Evolutionary conservation across 2,329 filamentous ascomycete genomes (phyloP), one percentile per base, ranked within the genome.

Genomic region (Claviceps monticola): DNA sequence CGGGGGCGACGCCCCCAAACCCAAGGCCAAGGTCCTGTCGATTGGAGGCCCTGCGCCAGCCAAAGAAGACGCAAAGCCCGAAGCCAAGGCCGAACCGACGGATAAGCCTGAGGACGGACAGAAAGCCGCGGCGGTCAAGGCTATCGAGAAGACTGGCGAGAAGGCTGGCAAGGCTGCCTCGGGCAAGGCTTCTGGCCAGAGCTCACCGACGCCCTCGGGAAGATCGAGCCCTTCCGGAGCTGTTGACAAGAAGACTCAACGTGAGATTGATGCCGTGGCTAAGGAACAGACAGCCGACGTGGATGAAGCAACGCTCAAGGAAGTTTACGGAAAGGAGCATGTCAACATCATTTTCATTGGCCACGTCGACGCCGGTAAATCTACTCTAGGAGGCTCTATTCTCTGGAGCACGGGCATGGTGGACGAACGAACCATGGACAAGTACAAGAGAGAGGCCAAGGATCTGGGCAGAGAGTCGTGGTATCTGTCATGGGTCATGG

Each of bases 401-500:
- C 76, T 98, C 14, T 95, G 93, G 67, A 82, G 82, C 50, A 96
- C 91, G 5, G 93, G 93, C 55, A 98, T 97, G 93, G 93, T 98
- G n/a, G 94, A 98, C 64, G 89, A 98, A 71, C 82, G 93, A 66
- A 98, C 93, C 38, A 81, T 98, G 76, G 93, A 98, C 51, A 98
- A 98, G 72, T 95, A 95, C 76, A 95, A 91, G 79, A 82, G 81
- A 60, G 94, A 98, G 63, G 91, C 93, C 49, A 97, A 95, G 75
- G 93, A 97, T 11, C 78, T 93, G 57, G 93, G 93, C 50, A 86
- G 90, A 73, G 93, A 97, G 73, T 95, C 91, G 3, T 98, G 93
- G 93, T 98, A 97, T 68, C 78, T 98, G 21, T 98, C 93, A 44
- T 98, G 94, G 93, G 94, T 90, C 55, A 79, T 98, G 61, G 93